A percentile compares a stretch with the other conserved stretches of the same genome.
Evolutionary conservation across 345 rosid species (phyloP).

Genomic region (Euphorbia lathyris): DNA sequence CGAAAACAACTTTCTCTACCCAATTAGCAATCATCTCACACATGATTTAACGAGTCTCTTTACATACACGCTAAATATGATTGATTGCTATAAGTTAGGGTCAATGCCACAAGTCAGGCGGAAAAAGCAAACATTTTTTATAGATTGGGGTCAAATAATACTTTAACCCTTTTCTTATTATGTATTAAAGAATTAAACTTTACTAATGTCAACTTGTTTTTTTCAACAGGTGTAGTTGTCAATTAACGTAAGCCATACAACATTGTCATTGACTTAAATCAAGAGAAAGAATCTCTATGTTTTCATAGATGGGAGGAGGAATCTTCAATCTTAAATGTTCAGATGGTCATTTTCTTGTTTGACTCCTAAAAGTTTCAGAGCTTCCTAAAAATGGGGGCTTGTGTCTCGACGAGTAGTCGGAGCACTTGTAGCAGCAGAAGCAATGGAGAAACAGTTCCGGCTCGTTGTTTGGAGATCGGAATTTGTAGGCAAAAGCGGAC

Average conservation of each 20-base stretch:
- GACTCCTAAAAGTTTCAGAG: slow-evolving; percentile 30
- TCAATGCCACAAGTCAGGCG: no score
- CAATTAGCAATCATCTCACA: no score
- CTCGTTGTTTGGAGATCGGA: slow-evolving; percentile 55
- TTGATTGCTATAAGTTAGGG: no score
- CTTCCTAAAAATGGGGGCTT: slow-evolving; percentile 79
- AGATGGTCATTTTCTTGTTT: slow-evolving; percentile 25
- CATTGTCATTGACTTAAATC: slow-evolving; percentile 56
- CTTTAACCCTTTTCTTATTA: no score
- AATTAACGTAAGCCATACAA: slow-evolving; percentile 23
- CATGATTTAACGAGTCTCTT: no score
- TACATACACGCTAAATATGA: no score
- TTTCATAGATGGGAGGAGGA: slow-evolving; percentile 42
- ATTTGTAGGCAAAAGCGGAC: slow-evolving; percentile 67
- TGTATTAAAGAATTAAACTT: not conserved
- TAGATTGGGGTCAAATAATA: no score
- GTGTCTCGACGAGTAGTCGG: slow-evolving; percentile 82
- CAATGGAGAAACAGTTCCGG: slow-evolving; percentile 60
- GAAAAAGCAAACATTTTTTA: no score
- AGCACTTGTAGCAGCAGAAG: slow-evolving; percentile 75
- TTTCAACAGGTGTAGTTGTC: slow-evolving; percentile 49
- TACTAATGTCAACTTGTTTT: slow-evolving; percentile 38
- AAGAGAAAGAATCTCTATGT: slow-evolving; percentile 26
- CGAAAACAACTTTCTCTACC: no score
- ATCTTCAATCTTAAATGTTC: slow-evolving; percentile 42